phyloP scores from a whole-genome alignment of 169 alveolate genomes.

The Eimeria praecox region DNA sequence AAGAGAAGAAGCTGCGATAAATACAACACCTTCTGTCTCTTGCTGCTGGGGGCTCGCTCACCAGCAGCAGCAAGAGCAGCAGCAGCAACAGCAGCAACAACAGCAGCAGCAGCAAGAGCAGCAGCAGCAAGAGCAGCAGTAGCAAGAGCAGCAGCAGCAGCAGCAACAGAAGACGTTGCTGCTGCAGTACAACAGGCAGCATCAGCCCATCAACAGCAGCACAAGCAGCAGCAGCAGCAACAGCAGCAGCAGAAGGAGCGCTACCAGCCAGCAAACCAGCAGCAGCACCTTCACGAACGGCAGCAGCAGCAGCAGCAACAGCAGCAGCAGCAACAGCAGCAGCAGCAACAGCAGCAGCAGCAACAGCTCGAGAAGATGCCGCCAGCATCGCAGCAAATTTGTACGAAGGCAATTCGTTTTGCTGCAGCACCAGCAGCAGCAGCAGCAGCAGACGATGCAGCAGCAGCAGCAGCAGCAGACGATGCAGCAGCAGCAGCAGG shows the following conservation, averaged over 20 bases:
- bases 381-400: no score
- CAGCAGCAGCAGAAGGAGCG: neutral
- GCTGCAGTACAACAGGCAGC: neutral
- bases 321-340: neutral
- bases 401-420: no score
- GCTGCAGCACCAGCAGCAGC: conserved; percentile 12
- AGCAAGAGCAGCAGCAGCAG: conserved; percentile 6
- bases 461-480: neutral
- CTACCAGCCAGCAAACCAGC: neutral
- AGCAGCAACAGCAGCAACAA: conserved; percentile 1
- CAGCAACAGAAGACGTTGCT: neutral
- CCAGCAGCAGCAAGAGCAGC: no score
- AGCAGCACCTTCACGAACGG: neutral
- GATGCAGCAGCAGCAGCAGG: neutral
- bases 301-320: conserved; percentile 20
- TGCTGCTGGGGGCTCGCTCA: neutral
- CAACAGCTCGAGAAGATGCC: neutral
- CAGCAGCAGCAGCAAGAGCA: neutral
- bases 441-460: neutral
- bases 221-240: neutral
- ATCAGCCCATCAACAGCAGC: neutral
- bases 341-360: conserved; percentile 3
- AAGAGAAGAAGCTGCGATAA: no score
- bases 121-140: neutral
- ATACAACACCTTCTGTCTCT: neutral